These are phyloP conservation scores for Lecanicillium sp. DNA, from an alignment of 2,329 filamentous ascomycete species.

Conservation along the genomic window DNA sequence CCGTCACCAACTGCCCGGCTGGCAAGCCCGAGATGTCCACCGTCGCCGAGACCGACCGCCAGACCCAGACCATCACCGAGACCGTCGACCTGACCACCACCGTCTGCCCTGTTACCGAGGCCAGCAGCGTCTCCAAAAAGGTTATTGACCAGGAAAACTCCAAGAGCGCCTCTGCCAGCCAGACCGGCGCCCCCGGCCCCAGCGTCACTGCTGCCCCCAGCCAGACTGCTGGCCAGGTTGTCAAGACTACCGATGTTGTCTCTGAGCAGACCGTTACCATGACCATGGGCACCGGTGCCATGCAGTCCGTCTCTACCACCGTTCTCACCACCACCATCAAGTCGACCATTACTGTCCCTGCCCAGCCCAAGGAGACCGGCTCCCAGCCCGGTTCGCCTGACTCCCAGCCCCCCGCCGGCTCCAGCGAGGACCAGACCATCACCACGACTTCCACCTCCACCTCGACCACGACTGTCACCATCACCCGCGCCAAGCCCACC, in stretches of 20 bases:
- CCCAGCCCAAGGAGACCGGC: conserved; percentile 11
- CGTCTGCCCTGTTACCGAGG: conserved; percentile 41
- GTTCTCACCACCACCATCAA: conserved; percentile 37
- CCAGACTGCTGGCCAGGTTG: conserved; percentile 7
- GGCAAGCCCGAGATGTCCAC: conserved; percentile 27
- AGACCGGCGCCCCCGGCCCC: conserved; percentile 10
- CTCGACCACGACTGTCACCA: conserved; percentile 29
- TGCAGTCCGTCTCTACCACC: conserved; percentile 26
- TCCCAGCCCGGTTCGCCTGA: too few relatives aligned
- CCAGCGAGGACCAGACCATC: conserved; percentile 28
- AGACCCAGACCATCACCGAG: conserved; percentile 31
- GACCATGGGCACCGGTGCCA: conserved; percentile 28
- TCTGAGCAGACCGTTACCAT: conserved; percentile 30
- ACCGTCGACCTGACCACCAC: conserved; percentile 34
- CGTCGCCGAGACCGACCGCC: conserved; percentile 31
- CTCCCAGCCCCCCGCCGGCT: too few relatives aligned
- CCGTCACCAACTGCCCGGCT: conserved; percentile 51
- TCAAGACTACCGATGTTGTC: conserved; percentile 24
- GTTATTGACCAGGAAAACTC: conserved; percentile 31
- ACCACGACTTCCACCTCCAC: conserved; percentile 34
- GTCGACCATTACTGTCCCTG: conserved; percentile 29
- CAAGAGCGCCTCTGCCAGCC: conserved; percentile 33
- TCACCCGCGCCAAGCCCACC: conserved; percentile 23
- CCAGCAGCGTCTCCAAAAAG: conserved; percentile 34
- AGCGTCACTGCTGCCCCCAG: conserved; percentile 5